Evolutionary conservation across 2,329 filamentous ascomycete genomes (phyloP).

Genomic region (Scedosporium apiospermum): DNA sequence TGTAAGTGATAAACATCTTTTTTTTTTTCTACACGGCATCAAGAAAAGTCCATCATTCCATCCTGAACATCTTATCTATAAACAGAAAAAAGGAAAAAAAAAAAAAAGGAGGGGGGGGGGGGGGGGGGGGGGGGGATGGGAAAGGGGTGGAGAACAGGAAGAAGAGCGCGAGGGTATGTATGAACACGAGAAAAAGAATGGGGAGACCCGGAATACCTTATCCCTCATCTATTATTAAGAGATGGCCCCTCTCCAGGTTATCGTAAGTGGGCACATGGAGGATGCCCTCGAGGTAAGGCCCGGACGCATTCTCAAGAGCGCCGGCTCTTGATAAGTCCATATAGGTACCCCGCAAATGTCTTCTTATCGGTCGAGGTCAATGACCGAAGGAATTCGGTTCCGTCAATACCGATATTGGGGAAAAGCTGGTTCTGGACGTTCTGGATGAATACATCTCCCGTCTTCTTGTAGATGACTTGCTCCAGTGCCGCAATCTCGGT

Average conservation of each 20-base stretch:
- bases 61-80: background rate
- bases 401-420: slow-evolving; percentile 53
- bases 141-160: background rate
- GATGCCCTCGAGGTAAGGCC: background rate
- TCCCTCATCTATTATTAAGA: background rate
- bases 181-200: background rate
- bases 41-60: background rate
- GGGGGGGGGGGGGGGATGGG: no score
- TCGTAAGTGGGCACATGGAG: background rate
- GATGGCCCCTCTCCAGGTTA: background rate
- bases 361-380: slow-evolving; percentile 52
- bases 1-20: background rate
- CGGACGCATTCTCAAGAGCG: slow-evolving; percentile 15
- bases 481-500: slow-evolving; percentile 81
- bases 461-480: slow-evolving; percentile 84
- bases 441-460: slow-evolving; percentile 69
- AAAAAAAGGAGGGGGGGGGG: background rate
- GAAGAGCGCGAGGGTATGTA: background rate
- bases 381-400: slow-evolving; percentile 47
- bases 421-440: slow-evolving; percentile 57
- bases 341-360: slow-evolving; percentile 54
- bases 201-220: background rate
- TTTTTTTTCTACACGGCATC: background rate
- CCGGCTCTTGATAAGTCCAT: slow-evolving; percentile 42
- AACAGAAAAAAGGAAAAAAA: background rate